phyloP scores from a whole-genome alignment of 495 filamentous ascomycete species.

The Lentithecium fluviatile region DNA sequence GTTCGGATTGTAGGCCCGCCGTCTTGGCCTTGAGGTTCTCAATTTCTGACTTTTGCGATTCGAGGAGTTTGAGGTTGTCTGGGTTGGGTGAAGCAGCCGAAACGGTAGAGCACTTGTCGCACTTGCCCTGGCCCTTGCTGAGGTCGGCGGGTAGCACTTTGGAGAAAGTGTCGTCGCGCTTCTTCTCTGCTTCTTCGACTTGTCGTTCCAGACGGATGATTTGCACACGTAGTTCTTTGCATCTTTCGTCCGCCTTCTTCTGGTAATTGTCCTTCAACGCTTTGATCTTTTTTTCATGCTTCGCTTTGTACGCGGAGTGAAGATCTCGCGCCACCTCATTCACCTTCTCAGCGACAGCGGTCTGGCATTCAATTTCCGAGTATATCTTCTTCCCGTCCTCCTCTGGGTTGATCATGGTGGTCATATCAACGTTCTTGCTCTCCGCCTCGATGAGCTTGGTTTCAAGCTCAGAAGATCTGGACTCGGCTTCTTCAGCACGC shows the following conservation, averaged over 20 bases:
- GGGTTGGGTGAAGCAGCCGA: conserved; percentile 50
- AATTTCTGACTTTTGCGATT: conserved; percentile 53
- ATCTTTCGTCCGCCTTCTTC: conserved; percentile 79
- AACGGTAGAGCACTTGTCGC: conserved; percentile 10
- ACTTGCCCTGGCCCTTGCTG: neutral
- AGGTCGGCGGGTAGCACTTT: conserved; percentile 49
- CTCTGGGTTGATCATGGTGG: conserved; percentile 25
- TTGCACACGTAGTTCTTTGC: conserved; percentile 68
- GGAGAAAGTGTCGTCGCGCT: conserved; percentile 64
- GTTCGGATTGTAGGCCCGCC: conserved; percentile 66
- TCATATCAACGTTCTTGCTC: conserved; percentile 33
- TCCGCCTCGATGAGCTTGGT: conserved; percentile 42
- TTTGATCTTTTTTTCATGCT: conserved; percentile 92
- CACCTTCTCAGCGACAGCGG: conserved; percentile 80
- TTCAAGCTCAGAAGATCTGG: conserved; percentile 49
- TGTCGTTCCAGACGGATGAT: conserved; percentile 66
- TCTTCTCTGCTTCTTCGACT: conserved; percentile 67
- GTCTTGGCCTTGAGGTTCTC: conserved; percentile 59
- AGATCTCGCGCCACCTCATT: conserved; percentile 79
- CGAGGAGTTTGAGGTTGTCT: conserved; percentile 48
- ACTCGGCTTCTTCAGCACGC: conserved; percentile 60
- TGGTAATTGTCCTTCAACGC: conserved; percentile 96
- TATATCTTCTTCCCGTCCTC: conserved; percentile 23
- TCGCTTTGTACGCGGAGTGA: conserved; percentile 90
- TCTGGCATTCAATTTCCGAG: conserved; percentile 35